Conservation (phyloP, 306 rosid species). For the Cajanus cajan region DNA sequence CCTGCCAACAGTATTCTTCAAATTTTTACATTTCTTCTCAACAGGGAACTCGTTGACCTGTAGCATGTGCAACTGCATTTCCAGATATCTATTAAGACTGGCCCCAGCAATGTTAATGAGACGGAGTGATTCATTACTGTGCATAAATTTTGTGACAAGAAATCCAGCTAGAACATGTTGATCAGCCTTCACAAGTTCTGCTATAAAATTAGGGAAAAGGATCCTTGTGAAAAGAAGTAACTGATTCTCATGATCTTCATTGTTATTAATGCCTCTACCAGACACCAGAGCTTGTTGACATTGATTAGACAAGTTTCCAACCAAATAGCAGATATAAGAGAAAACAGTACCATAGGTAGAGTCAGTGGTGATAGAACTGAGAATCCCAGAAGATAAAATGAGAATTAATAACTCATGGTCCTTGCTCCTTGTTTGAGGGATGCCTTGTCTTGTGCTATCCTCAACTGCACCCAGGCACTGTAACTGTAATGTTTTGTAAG, state of each 20-base stretch:
- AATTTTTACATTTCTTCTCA: slow-evolving; percentile 45
- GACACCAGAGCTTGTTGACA: slow-evolving; percentile 55
- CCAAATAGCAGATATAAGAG: slow-evolving; percentile 74
- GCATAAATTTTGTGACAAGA: slow-evolving; percentile 76
- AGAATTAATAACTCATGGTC: slow-evolving; percentile 71
- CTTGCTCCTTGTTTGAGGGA: slow-evolving; percentile 42
- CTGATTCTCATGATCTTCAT: slow-evolving; percentile 41
- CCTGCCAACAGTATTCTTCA: slow-evolving; percentile 53
- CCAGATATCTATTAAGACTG: slow-evolving; percentile 64
- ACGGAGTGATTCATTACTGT: slow-evolving; percentile 62
- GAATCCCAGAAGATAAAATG: slow-evolving; percentile 64
- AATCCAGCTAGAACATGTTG: slow-evolving; percentile 87
- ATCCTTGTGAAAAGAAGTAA: slow-evolving; percentile 51
- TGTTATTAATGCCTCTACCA: slow-evolving; percentile 33
- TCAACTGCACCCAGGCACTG: slow-evolving; percentile 71
- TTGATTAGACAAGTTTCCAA: slow-evolving; percentile 65
- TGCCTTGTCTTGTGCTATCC: slow-evolving; percentile 58
- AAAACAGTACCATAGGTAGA: slow-evolving; percentile 58
- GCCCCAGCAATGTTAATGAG: slow-evolving; percentile 70
- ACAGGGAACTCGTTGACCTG: slow-evolving; percentile 41
- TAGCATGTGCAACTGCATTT: slow-evolving; percentile 59
- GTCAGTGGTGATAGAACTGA: slow-evolving; percentile 43
- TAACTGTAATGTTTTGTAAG: slow-evolving; percentile 58
- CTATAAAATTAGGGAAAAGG: slow-evolving; percentile 63
- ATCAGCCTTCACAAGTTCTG: slow-evolving; percentile 87